Percentiles rank a stretch among this genome's conserved stretches.
These are phyloP conservation scores for Vicia villosa DNA, from an alignment of 306 rosid genomes.

Conservation along the genomic window DNA sequence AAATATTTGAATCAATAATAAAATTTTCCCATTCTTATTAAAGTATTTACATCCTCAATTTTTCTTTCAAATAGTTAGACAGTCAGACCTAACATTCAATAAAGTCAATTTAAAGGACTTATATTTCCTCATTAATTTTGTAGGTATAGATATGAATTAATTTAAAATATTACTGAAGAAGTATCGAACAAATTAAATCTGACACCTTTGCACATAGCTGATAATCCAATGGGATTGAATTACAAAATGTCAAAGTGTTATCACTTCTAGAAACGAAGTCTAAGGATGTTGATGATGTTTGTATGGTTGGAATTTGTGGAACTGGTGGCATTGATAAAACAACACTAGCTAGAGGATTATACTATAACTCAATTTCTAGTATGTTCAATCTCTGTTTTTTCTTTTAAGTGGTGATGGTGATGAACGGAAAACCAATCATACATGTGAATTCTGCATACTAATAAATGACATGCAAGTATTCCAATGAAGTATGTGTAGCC, in stretches of 20 bases:
- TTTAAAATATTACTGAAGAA: slow-evolving; percentile 28
- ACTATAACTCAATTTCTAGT: slow-evolving; percentile 34
- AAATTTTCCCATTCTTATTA: too few relatives aligned
- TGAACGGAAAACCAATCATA: too few relatives aligned
- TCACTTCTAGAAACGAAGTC: slow-evolving; percentile 7
- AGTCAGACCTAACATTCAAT: too few relatives aligned
- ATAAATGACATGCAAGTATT: too few relatives aligned
- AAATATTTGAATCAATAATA: too few relatives aligned
- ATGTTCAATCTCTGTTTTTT: too few relatives aligned
- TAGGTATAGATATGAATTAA: slow-evolving; percentile 35
- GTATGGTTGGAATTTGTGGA: slow-evolving; percentile 39
- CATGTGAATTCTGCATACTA: too few relatives aligned
- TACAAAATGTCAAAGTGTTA: slow-evolving; percentile 7
- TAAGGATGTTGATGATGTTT: slow-evolving; percentile 9
- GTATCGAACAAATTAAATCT: slow-evolving; percentile 29
- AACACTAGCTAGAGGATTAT: slow-evolving; percentile 31
- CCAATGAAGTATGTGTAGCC: too few relatives aligned
- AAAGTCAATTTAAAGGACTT: too few relatives aligned
- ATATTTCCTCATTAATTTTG: background rate
- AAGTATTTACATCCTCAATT: too few relatives aligned
- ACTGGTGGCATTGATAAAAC: slow-evolving; percentile 40
- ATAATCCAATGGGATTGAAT: slow-evolving; percentile 37
- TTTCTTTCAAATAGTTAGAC: too few relatives aligned
- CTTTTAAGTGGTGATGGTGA: too few relatives aligned
- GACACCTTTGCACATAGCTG: slow-evolving; percentile 30